A percentile compares a stretch with the other conserved stretches of the same genome.
These are phyloP conservation scores for Quercus agrifolia DNA, from an alignment of 306 rosid genomes.

Conservation along the genomic window DNA sequence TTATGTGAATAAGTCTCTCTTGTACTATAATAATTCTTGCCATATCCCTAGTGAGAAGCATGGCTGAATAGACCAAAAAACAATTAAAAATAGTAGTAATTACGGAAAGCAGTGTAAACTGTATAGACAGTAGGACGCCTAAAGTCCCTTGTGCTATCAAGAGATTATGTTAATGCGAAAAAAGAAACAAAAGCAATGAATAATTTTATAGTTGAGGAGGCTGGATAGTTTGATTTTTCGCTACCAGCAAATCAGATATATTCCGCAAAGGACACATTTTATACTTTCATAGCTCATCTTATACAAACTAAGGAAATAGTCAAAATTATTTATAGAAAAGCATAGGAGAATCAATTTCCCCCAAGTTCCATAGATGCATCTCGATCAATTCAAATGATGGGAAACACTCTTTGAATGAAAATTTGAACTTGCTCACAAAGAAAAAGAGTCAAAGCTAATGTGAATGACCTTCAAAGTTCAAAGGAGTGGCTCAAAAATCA, in stretches of 20 bases:
- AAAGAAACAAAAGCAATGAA: no score
- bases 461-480: conserved; percentile 32
- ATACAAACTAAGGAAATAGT: neutral
- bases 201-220: no score
- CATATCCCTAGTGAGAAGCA: conserved; percentile 14
- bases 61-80: neutral
- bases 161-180: no score
- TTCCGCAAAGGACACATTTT: neutral
- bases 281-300: neutral
- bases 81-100: neutral
- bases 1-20: conserved; percentile 19
- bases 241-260: neutral
- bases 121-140: neutral
- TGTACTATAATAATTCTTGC: conserved; percentile 38
- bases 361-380: neutral
- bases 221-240: no score
- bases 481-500: conserved; percentile 49
- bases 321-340: neutral
- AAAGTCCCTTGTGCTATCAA: neutral
- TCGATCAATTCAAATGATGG: neutral
- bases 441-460: conserved; percentile 40
- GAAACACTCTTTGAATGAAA: conserved; percentile 21
- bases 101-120: neutral
- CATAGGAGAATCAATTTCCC: neutral
- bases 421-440: conserved; percentile 26